Conservation (phyloP, 2,329 filamentous ascomycete genomes). For the Macrophomina tecta region DNA sequence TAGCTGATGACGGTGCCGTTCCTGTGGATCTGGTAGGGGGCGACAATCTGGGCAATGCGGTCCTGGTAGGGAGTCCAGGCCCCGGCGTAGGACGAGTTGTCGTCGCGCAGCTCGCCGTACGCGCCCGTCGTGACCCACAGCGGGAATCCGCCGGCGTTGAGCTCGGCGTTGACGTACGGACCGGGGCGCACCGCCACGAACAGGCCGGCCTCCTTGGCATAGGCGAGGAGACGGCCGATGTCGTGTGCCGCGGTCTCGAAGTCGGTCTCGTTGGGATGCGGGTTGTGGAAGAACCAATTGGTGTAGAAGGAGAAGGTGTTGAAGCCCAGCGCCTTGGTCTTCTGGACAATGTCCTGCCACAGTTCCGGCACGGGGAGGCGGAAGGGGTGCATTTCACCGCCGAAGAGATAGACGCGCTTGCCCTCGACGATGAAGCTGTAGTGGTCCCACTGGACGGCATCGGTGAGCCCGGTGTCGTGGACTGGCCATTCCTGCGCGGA, state of each 20-base stretch:
- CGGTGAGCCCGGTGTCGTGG: constrained; percentile 55
- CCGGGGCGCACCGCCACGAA: constrained; percentile 64
- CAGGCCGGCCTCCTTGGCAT: constrained; percentile 61
- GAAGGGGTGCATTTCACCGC: constrained; percentile 62
- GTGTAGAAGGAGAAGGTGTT: constrained; percentile 56
- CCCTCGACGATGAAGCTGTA: constrained; percentile 61
- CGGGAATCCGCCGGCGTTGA: constrained; percentile 67
- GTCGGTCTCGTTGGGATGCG: constrained; percentile 54
- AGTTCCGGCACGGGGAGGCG: constrained; percentile 57
- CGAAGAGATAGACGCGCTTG: constrained; percentile 59
- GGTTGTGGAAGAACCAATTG: constrained; percentile 57
- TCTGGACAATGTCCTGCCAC: constrained; percentile 58
- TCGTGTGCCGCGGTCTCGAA: constrained; percentile 62
- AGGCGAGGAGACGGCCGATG: constrained; percentile 58
- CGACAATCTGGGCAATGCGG: constrained; percentile 58
- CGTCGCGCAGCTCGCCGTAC: constrained; percentile 60
- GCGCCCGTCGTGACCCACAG: constrained; percentile 68
- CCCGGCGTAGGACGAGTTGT: constrained; percentile 59
- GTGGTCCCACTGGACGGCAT: constrained; percentile 60
- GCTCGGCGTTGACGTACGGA: constrained; percentile 69
- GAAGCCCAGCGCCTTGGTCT: constrained; percentile 59
- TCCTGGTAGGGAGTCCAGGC: constrained; percentile 63
- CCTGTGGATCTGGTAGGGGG: constrained; percentile 61
- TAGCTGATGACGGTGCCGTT: constrained; percentile 63
- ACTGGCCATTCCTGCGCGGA: constrained; percentile 50